These are phyloP conservation scores for Coccomyxa sp. DNA, from an alignment of 139 green algal genomes.

Conservation along the genomic window DNA sequence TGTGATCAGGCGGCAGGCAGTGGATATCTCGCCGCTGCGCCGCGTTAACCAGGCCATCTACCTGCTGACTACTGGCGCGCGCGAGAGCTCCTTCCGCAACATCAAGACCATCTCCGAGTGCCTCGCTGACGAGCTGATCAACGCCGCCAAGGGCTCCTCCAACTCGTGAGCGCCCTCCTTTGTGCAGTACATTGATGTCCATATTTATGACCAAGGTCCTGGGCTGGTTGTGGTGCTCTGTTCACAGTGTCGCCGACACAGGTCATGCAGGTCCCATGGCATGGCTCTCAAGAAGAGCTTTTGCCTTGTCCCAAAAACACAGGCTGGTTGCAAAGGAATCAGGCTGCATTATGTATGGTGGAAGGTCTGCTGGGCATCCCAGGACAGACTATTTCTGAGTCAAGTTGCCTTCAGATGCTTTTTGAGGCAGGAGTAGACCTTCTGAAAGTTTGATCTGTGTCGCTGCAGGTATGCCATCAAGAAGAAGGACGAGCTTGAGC, in stretches of 20 bases:
- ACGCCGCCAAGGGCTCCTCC: slow-evolving; percentile 97
- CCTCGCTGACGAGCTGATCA: slow-evolving; percentile 98
- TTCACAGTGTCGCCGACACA: not conserved
- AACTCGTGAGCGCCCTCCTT: slow-evolving; percentile 69
- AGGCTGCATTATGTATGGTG: not conserved
- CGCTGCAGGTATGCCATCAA: slow-evolving; percentile 95
- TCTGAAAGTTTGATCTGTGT: not conserved
- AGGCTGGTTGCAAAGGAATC: not conserved
- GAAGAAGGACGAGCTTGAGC: slow-evolving; percentile 99
- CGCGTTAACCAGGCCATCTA: slow-evolving; percentile 98
- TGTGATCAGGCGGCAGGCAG: slow-evolving; percentile 94
- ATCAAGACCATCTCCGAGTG: slow-evolving; percentile 99
- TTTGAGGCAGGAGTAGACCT: not conserved
- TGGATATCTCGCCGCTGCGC: slow-evolving; percentile 99
- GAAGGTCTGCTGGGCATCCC: not conserved
- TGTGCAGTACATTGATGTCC: not conserved
- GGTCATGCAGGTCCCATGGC: not conserved
- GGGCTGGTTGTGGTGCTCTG: not conserved
- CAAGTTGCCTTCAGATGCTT: not conserved
- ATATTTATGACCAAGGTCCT: not conserved
- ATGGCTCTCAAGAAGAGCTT: not conserved
- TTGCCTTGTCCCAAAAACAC: not conserved
- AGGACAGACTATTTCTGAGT: not conserved
- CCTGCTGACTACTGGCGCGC: slow-evolving; percentile 90
- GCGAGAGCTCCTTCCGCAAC: slow-evolving; percentile 96